phyloP scores from a whole-genome alignment of 1,284 basidiomycete genomes.

The Leccinum pachyderme region DNA sequence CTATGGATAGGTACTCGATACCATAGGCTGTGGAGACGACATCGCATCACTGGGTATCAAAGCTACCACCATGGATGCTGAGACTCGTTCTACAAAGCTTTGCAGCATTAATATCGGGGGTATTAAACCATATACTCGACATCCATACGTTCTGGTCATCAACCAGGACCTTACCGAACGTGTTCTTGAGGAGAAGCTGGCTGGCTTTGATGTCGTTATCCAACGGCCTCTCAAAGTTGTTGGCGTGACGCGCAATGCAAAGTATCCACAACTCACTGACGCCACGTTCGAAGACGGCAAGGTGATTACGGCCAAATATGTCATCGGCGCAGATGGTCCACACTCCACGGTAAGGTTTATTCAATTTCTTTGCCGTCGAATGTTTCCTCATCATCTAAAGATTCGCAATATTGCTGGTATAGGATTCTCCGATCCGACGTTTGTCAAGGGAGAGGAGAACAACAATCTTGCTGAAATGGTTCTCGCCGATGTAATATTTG shows the following conservation, averaged over 20 bases:
- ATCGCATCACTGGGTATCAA: constrained; percentile 41
- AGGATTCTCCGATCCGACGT: constrained; percentile 7
- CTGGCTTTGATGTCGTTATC: too few relatives aligned
- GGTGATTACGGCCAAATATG: constrained; percentile 37
- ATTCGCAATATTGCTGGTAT: too few relatives aligned
- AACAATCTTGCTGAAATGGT: constrained; percentile 20
- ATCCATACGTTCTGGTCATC: too few relatives aligned
- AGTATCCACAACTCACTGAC: constrained; percentile 30
- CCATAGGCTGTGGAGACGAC: background rate
- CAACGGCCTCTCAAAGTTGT: background rate
- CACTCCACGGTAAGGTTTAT: too few relatives aligned
- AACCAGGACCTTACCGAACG: too few relatives aligned
- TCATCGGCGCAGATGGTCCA: too few relatives aligned
- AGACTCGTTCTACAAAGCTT: too few relatives aligned
- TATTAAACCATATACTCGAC: too few relatives aligned
- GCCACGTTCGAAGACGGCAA: constrained; percentile 52
- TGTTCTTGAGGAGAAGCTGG: too few relatives aligned
- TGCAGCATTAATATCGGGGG: background rate
- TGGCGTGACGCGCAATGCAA: constrained; percentile 30
- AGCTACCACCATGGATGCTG: constrained; percentile 6
- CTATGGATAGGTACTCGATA: too few relatives aligned
- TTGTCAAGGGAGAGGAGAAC: background rate
- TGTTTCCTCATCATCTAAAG: too few relatives aligned
- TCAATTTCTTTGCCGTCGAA: too few relatives aligned
- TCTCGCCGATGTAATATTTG: constrained; percentile 7